Evolutionary conservation across 441 rosid species (phyloP).

Genomic region (Brassica hybrid): DNA sequence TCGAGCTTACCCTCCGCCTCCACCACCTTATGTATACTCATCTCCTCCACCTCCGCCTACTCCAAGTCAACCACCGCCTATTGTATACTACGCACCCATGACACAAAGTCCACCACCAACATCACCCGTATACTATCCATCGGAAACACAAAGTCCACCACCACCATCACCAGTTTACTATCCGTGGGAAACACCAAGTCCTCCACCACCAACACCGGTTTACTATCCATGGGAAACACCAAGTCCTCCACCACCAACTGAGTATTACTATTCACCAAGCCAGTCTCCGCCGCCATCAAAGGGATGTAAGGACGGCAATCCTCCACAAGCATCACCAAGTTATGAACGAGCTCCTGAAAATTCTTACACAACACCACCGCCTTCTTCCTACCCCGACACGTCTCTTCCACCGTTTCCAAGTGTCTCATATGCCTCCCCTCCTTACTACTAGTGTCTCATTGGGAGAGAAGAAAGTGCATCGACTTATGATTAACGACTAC

Average conservation of each 20-base stretch:
- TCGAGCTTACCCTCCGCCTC: slow-evolving; percentile 3
- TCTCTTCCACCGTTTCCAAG: slow-evolving; percentile 54
- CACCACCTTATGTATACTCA: slow-evolving; percentile 8
- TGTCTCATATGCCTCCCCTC: slow-evolving; percentile 58
- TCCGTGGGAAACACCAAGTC: slow-evolving; percentile 7
- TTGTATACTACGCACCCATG: slow-evolving; percentile 34
- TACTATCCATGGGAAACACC: slow-evolving; percentile 22
- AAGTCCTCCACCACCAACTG: slow-evolving; percentile 43
- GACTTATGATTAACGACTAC: slow-evolving; percentile 35
- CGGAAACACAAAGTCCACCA: slow-evolving; percentile 35
- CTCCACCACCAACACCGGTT: slow-evolving; percentile 40
- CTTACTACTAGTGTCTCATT: slow-evolving; percentile 51
- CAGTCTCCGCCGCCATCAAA: slow-evolving; percentile 54
- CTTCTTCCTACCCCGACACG: slow-evolving; percentile 32
- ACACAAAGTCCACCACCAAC: slow-evolving; percentile 34
- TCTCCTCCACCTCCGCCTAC: slow-evolving; percentile 23
- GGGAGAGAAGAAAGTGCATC: slow-evolving; percentile 18
- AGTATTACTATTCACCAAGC: slow-evolving; percentile 42
- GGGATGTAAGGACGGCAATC: slow-evolving; percentile 31
- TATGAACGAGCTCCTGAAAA: slow-evolving; percentile 41
- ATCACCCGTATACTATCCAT: slow-evolving; percentile 24
- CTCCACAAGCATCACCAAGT: slow-evolving; percentile 49
- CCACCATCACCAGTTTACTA: slow-evolving; percentile 32
- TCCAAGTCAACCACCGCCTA: slow-evolving; percentile 36
- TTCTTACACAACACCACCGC: slow-evolving; percentile 39